Percentiles rank a stretch among this genome's conserved stretches.
These are phyloP conservation scores for Coemansia sp. DNA, from an alignment of 192 early-diverging fungal genomes.

Conservation along the genomic window DNA sequence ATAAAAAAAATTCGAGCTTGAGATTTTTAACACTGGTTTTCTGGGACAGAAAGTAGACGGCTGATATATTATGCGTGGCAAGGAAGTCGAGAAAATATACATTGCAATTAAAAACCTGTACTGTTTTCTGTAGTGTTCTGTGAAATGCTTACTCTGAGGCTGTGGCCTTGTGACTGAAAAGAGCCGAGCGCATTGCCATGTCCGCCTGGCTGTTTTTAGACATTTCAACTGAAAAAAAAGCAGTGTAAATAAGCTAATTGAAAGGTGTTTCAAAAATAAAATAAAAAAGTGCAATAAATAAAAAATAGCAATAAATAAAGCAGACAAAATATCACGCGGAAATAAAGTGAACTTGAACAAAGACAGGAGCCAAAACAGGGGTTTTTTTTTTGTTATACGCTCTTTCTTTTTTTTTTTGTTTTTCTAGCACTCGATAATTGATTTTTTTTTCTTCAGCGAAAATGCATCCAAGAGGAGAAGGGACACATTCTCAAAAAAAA, in stretches of 20 bases:
- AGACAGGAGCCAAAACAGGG: neutral
- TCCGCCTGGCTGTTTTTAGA: conserved; percentile 37
- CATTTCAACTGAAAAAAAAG: conserved; percentile 15
- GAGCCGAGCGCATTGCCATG: conserved; percentile 55
- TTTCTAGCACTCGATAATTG: neutral
- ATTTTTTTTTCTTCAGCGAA: too few relatives aligned
- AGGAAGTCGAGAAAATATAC: neutral
- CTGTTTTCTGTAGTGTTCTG: too few relatives aligned
- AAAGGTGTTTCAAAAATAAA: neutral
- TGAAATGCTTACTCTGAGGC: conserved; percentile 33
- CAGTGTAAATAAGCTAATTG: neutral
- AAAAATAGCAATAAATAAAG: neutral
- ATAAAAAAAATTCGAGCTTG: neutral
- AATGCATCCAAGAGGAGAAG: too few relatives aligned
- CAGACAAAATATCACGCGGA: neutral
- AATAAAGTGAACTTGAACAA: neutral
- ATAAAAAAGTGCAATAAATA: neutral
- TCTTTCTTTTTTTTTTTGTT: neutral
- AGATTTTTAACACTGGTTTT: too few relatives aligned
- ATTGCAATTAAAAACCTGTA: too few relatives aligned
- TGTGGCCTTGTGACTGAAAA: conserved; percentile 43
- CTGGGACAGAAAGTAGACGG: neutral
- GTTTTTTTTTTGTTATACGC: neutral
- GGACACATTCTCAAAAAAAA: too few relatives aligned
- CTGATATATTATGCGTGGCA: neutral